Conservation (phyloP, 2,329 filamentous ascomycete species). For the Hymenoscyphus linearis region DNA sequence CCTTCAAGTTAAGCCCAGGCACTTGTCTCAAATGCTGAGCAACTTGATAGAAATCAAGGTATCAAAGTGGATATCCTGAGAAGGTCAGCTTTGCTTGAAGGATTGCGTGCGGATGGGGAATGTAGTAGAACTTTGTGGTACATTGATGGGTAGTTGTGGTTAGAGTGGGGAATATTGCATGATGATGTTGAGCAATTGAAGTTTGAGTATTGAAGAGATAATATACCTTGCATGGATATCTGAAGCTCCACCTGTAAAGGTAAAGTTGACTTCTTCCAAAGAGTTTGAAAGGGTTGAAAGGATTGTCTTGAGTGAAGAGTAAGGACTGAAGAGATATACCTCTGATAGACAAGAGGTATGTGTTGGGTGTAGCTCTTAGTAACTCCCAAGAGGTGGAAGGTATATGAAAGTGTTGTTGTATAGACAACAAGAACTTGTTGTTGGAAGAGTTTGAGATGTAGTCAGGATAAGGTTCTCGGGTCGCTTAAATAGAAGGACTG, state of each 20-base stretch:
- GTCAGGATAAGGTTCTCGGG: background rate
- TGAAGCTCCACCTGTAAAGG: background rate
- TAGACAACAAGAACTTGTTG: background rate
- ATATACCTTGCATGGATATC: background rate
- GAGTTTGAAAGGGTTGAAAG: background rate
- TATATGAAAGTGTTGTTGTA: background rate
- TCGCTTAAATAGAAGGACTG: background rate
- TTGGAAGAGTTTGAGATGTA: background rate
- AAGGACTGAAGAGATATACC: background rate
- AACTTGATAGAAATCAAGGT: background rate
- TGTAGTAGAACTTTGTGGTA: too few relatives aligned
- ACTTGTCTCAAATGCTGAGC: background rate
- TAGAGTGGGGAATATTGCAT: too few relatives aligned
- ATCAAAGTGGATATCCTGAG: background rate
- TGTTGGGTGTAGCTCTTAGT: background rate
- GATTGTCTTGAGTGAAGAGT: background rate
- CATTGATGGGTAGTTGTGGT: too few relatives aligned
- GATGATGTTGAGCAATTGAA: background rate
- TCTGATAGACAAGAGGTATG: background rate
- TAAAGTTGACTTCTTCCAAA: background rate
- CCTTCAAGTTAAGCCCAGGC: background rate
- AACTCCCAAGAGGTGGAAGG: background rate
- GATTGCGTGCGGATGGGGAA: background rate
- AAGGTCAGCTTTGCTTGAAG: background rate
- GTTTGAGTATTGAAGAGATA: background rate